phyloP scores from a whole-genome alignment of 352 stramenopile genomes.

The Pythium sp. region DNA sequence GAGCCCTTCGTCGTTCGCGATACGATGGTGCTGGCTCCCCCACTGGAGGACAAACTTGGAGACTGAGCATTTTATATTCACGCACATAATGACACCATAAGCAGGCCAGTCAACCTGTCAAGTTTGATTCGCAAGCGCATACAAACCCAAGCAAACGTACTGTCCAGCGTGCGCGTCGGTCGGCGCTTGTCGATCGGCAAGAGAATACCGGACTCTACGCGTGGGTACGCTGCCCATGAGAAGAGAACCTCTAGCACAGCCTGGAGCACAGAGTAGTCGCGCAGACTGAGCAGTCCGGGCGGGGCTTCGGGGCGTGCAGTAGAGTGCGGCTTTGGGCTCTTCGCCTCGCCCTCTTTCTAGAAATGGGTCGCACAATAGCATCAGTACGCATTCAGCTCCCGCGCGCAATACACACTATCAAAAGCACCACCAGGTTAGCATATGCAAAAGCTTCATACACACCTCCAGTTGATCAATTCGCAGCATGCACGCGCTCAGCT shows the following conservation, averaged over 20 bases:
- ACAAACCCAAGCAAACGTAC: constrained; percentile 29
- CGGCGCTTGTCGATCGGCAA: constrained; percentile 58
- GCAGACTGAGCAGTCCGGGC: constrained; percentile 69
- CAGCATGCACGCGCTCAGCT: constrained; percentile 44
- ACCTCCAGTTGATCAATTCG: constrained; percentile 12
- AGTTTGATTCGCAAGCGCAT: background rate
- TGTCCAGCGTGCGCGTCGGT: constrained; percentile 76
- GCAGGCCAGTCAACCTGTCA: background rate
- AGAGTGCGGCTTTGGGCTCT: constrained; percentile 14
- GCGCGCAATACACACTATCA: background rate
- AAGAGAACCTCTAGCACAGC: constrained; percentile 73
- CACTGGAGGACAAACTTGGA: constrained; percentile 52
- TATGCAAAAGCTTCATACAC: background rate
- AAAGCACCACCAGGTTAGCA: background rate
- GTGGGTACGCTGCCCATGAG: constrained; percentile 61
- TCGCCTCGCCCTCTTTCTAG: constrained; percentile 1
- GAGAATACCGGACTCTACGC: constrained; percentile 49
- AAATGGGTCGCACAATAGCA: background rate
- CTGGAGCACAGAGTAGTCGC: constrained; percentile 83
- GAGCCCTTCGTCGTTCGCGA: constrained; percentile 15
- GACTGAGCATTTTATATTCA: constrained; percentile 25
- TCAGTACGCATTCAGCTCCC: background rate
- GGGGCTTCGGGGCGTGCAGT: constrained; percentile 39
- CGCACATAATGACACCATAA: too few species aligned
- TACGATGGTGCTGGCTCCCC: constrained; percentile 19